Percentiles rank a stretch among this genome's conserved stretches.
These are phyloP conservation scores for Alisma plantagoaquatica DNA, from an alignment of 106 monocot genomes.

Conservation along the genomic window DNA sequence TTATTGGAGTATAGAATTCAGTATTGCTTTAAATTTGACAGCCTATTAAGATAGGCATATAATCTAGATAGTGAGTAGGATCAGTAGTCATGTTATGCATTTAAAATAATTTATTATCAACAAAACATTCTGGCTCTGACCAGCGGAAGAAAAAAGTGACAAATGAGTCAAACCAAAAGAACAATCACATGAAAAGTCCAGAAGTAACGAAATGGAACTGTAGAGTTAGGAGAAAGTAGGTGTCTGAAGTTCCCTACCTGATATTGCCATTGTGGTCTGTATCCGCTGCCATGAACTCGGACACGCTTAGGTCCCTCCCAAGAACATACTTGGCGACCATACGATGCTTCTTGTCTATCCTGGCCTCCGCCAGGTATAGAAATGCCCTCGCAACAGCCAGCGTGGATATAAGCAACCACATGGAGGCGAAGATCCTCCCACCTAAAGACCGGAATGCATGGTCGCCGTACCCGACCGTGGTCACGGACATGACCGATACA, in stretches of 20 bases:
- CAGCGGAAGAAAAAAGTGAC: too few relatives aligned
- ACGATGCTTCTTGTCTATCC: conserved; percentile 80
- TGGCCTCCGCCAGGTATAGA: conserved; percentile 70
- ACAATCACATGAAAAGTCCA: too few relatives aligned
- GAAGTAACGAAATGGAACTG: not conserved
- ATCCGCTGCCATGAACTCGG: conserved; percentile 77
- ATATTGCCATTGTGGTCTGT: conserved; percentile 80
- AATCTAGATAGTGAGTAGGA: too few relatives aligned
- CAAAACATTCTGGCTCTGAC: too few relatives aligned
- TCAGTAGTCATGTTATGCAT: too few relatives aligned
- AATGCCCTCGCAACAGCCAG: conserved; percentile 81
- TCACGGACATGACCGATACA: conserved; percentile 88
- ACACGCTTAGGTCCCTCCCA: conserved; percentile 57
- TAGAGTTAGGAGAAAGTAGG: too few relatives aligned
- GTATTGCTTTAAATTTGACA: too few relatives aligned
- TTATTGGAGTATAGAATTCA: too few relatives aligned
- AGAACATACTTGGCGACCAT: conserved; percentile 69
- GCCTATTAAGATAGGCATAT: too few relatives aligned
- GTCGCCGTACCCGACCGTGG: conserved; percentile 93
- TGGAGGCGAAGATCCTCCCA: conserved; percentile 66
- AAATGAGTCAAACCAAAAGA: too few relatives aligned
- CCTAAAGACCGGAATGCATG: conserved; percentile 51
- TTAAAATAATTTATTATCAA: too few relatives aligned
- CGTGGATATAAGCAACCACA: conserved; percentile 77
- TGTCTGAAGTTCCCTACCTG: too few relatives aligned